phyloP scores from a whole-genome alignment of 805 yeast genomes.

The Maudiozyma bulderi region DNA sequence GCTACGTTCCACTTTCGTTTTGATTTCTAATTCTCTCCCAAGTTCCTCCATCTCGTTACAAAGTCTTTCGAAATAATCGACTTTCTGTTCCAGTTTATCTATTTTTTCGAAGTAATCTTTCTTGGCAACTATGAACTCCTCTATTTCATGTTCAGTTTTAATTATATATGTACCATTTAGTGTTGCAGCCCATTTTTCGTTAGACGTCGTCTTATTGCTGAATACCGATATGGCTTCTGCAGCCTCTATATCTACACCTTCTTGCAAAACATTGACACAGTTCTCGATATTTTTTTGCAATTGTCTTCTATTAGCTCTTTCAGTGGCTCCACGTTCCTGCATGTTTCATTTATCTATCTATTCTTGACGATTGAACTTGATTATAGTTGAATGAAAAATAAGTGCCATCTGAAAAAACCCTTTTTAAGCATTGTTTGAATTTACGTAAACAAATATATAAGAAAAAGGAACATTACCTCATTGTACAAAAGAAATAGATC shows the following conservation, averaged over 20 bases:
- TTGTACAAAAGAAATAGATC: not conserved
- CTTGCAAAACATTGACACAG: constrained; percentile 18
- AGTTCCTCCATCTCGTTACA: constrained; percentile 53
- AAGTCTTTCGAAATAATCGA: constrained; percentile 36
- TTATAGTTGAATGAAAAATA: too few species aligned
- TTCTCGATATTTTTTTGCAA: constrained; percentile 16
- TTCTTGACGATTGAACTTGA: too few species aligned
- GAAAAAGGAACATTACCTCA: too few species aligned
- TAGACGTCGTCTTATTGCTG: constrained; percentile 13
- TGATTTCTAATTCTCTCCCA: constrained; percentile 45
- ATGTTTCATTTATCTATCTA: not conserved
- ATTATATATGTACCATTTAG: constrained; percentile 13
- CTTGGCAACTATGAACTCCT: constrained; percentile 27
- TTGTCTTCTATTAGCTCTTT: constrained; percentile 1
- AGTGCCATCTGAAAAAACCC: too few species aligned
- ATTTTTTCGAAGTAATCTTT: constrained; percentile 12
- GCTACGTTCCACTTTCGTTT: constrained; percentile 24
- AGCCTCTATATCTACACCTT: constrained; percentile 19
- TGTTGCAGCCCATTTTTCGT: constrained; percentile 18
- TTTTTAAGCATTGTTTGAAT: too few species aligned
- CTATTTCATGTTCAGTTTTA: constrained; percentile 17
- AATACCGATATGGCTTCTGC: constrained; percentile 22
- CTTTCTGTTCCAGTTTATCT: constrained; percentile 27
- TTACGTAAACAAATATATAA: too few species aligned
- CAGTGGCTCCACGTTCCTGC: not conserved